These are phyloP conservation scores for Leccinum obscurum DNA, from an alignment of 768 basidiomycete genomes.

Conservation along the genomic window DNA sequence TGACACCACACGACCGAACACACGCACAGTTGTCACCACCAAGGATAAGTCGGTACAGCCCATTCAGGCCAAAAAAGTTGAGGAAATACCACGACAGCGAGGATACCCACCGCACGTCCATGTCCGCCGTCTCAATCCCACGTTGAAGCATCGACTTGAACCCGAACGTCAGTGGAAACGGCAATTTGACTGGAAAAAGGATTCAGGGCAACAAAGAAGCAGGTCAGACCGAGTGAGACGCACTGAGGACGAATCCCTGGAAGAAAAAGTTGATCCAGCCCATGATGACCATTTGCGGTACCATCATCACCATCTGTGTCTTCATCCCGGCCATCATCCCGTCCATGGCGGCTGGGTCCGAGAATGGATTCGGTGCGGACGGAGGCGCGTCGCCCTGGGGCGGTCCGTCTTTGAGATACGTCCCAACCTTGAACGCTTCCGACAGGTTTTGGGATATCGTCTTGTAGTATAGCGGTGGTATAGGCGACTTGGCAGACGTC, in stretches of 20 bases:
- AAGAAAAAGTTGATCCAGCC: constrained; percentile 99
- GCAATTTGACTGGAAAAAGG: constrained; percentile 75
- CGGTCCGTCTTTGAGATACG: constrained; percentile 84
- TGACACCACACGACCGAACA: constrained; percentile 3
- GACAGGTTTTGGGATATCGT: constrained; percentile 75
- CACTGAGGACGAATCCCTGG: constrained; percentile 96
- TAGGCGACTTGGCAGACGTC: constrained; percentile 76
- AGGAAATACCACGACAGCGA: constrained; percentile 99
- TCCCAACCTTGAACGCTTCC: constrained; percentile 69
- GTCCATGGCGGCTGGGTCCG: constrained; percentile 92
- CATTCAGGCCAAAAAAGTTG: constrained; percentile 97
- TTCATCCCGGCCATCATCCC: constrained; percentile 99
- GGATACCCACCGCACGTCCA: constrained; percentile 99
- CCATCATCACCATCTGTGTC: constrained; percentile 99
- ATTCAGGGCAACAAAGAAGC: constrained; percentile 1
- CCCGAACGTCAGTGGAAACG: constrained; percentile 93
- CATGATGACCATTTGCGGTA: constrained; percentile 98
- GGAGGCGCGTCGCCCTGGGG: constrained; percentile 61
- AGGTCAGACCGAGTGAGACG: constrained; percentile 36
- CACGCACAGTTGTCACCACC: constrained; percentile 83
- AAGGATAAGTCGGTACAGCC: constrained; percentile 90
- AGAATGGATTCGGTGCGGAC: constrained; percentile 76
- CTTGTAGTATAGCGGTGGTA: constrained; percentile 71
- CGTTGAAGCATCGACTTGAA: constrained; percentile 99
- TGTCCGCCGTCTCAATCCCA: constrained; percentile 91